These are phyloP conservation scores for Cutaneotrichosporon cyanovorans DNA, from an alignment of 1,284 basidiomycete genomes.

Conservation along the genomic window DNA sequence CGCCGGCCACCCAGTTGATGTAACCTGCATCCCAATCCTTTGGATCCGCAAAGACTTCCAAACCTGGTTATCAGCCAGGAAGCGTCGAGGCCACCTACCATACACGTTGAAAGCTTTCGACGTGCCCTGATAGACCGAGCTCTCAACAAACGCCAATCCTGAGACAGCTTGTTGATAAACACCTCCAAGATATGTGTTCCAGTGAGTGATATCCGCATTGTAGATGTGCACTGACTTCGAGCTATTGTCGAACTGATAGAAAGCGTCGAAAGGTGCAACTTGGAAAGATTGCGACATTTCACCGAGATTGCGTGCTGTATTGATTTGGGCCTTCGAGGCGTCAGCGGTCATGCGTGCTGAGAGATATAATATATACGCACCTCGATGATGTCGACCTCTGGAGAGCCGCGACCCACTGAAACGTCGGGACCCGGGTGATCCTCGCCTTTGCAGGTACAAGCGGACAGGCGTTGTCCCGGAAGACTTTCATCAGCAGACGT, in stretches of 20 bases:
- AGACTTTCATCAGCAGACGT: slow-evolving; percentile 38
- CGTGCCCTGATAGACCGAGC: slow-evolving; percentile 42
- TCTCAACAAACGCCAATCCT: slow-evolving; percentile 54
- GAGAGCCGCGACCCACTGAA: slow-evolving; percentile 46
- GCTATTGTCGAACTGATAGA: slow-evolving; percentile 57
- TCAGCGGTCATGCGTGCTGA: neutral
- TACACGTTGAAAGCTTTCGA: slow-evolving; percentile 45
- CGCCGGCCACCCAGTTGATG: slow-evolving; percentile 68
- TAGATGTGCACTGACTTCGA: slow-evolving; percentile 26
- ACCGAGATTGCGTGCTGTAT: slow-evolving; percentile 19
- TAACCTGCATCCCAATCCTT: slow-evolving; percentile 54
- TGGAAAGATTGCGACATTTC: slow-evolving; percentile 56
- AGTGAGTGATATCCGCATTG: slow-evolving; percentile 51
- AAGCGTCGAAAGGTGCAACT: slow-evolving; percentile 55
- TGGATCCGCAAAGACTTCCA: slow-evolving; percentile 63
- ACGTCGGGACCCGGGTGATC: slow-evolving; percentile 47
- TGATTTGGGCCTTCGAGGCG: slow-evolving; percentile 23
- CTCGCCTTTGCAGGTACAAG: slow-evolving; percentile 53
- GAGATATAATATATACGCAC: slow-evolving; percentile 15
- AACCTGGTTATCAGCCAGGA: slow-evolving; percentile 37
- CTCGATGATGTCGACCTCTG: slow-evolving; percentile 54
- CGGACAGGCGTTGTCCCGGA: slow-evolving; percentile 51
- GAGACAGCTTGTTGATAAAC: slow-evolving; percentile 74
- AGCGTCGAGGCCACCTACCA: slow-evolving; percentile 43
- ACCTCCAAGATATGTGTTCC: slow-evolving; percentile 70